Conservation (phyloP, 805 yeast species). For the Suhomyces sp. region DNA sequence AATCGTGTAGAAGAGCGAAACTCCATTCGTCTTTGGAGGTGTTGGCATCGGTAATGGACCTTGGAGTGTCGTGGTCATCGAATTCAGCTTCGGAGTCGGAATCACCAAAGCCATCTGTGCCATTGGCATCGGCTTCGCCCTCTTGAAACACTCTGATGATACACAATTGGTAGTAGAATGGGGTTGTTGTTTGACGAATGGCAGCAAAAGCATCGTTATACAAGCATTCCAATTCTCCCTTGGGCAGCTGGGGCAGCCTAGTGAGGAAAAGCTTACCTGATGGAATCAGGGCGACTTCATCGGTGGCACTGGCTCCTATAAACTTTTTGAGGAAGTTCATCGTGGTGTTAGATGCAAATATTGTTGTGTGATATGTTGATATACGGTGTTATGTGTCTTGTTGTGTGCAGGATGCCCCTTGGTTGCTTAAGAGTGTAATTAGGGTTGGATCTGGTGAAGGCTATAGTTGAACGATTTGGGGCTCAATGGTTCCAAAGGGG, state of each 20-base stretch:
- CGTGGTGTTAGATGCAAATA: not conserved
- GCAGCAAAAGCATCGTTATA: constrained; percentile 78
- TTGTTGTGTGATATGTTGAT: constrained; percentile 1
- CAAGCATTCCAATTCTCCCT: constrained; percentile 80
- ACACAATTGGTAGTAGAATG: constrained; percentile 67
- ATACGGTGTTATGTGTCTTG: too few species aligned
- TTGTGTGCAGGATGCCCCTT: constrained; percentile 3
- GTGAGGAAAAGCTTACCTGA: constrained; percentile 76
- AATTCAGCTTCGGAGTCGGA: constrained; percentile 42
- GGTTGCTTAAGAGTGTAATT: too few species aligned
- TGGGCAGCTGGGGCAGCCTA: constrained; percentile 77
- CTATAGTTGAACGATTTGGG: too few species aligned
- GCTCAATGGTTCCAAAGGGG: too few species aligned
- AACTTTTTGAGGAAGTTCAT: constrained; percentile 77
- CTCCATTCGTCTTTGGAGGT: constrained; percentile 63
- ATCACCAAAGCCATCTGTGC: constrained; percentile 38
- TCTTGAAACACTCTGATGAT: constrained; percentile 69
- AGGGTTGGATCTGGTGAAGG: too few species aligned
- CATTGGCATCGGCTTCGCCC: constrained; percentile 54
- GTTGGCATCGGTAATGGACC: constrained; percentile 25
- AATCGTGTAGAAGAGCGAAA: constrained; percentile 61
- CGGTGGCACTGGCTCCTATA: constrained; percentile 54
- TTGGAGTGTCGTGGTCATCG: constrained; percentile 22
- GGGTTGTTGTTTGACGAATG: constrained; percentile 65
- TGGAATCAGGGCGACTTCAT: constrained; percentile 67